Percentiles rank a stretch among this genome's conserved stretches.
Evolutionary conservation across 192 early-diverging fungal species (phyloP).

Genomic region (Obelidium mucronatum): DNA sequence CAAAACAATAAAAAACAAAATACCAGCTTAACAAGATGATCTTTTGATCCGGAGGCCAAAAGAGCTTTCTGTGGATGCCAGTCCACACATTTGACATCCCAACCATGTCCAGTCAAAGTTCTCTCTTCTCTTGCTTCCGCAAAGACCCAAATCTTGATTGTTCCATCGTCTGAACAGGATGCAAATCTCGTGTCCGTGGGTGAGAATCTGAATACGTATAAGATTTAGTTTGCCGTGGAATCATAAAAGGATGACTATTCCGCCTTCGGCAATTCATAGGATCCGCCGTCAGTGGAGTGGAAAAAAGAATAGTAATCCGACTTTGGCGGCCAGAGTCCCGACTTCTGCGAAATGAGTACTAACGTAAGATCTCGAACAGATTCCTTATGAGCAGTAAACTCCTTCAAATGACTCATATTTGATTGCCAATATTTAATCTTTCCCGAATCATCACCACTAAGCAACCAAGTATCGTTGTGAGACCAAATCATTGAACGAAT

Average conservation of each 20-base stretch:
- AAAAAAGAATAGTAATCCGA: background rate
- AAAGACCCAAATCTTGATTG: slow-evolving; percentile 98
- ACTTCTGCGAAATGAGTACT: slow-evolving; percentile 20
- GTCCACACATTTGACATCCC: slow-evolving; percentile 96
- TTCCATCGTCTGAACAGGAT: slow-evolving; percentile 90
- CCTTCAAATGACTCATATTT: slow-evolving; percentile 93
- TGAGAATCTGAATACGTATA: slow-evolving; percentile 69
- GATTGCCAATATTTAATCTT: slow-evolving; percentile 98
- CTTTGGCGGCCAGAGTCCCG: background rate
- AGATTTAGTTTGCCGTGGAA: background rate
- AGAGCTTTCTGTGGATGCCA: slow-evolving; percentile 97
- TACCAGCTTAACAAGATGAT: slow-evolving; percentile 87
- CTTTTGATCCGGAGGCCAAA: slow-evolving; percentile 93
- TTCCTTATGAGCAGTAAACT: slow-evolving; percentile 86
- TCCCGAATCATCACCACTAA: slow-evolving; percentile 90
- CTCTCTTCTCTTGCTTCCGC: slow-evolving; percentile 82
- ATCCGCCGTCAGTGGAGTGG: too few relatives aligned
- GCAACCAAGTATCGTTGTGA: slow-evolving; percentile 94
- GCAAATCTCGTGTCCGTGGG: slow-evolving; percentile 95
- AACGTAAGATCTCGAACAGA: slow-evolving; percentile 87
- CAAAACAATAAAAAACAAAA: background rate
- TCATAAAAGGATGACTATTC: too few relatives aligned
- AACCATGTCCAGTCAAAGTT: slow-evolving; percentile 87
- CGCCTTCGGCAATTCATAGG: too few relatives aligned
- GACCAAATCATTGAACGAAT: slow-evolving; percentile 97